phyloP scores from a whole-genome alignment of 2,329 filamentous ascomycete genomes.

The Colletotrichum incanum region DNA sequence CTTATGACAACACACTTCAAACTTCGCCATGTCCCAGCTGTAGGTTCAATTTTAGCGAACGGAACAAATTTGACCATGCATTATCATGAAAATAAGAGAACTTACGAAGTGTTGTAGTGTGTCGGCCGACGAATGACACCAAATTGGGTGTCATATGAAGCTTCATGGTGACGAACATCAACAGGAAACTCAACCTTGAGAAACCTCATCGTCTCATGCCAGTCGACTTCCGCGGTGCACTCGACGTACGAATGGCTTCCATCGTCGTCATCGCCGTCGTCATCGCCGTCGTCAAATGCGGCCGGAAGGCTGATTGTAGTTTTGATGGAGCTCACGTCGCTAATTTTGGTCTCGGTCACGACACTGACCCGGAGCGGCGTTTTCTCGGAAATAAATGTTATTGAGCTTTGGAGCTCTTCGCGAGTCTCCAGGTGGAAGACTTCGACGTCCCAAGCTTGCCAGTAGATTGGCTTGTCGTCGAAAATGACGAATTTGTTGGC shows the following conservation, averaged over 20 bases:
- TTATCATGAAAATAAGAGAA: constrained; percentile 47
- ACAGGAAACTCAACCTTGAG: constrained; percentile 81
- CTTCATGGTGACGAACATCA: constrained; percentile 75
- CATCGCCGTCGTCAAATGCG: constrained; percentile 50
- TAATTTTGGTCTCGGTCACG: constrained; percentile 74
- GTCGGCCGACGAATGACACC: constrained; percentile 77
- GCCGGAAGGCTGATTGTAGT: constrained; percentile 74
- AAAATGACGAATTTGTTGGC: constrained; percentile 77
- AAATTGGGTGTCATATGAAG: constrained; percentile 79
- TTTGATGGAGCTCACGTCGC: constrained; percentile 75
- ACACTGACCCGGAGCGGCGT: constrained; percentile 71
- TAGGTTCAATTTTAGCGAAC: not conserved
- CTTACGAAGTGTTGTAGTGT: constrained; percentile 77
- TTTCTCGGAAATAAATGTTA: constrained; percentile 66
- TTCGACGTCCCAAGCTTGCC: constrained; percentile 82
- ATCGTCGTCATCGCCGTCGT: not conserved
- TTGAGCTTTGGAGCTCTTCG: constrained; percentile 68
- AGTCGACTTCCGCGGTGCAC: constrained; percentile 75
- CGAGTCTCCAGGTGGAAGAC: constrained; percentile 77
- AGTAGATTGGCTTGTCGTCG: constrained; percentile 80
- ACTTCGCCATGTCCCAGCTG: constrained; percentile 82
- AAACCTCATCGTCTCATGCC: constrained; percentile 80
- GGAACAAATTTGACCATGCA: rapidly evolving
- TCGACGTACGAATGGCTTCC: constrained; percentile 67
- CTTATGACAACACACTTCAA: constrained; percentile 83